Percentiles rank a stretch among this genome's conserved stretches.
Conservation (phyloP, 202 grass and related monocot genomes). For the Setaria viridis region DNA sequence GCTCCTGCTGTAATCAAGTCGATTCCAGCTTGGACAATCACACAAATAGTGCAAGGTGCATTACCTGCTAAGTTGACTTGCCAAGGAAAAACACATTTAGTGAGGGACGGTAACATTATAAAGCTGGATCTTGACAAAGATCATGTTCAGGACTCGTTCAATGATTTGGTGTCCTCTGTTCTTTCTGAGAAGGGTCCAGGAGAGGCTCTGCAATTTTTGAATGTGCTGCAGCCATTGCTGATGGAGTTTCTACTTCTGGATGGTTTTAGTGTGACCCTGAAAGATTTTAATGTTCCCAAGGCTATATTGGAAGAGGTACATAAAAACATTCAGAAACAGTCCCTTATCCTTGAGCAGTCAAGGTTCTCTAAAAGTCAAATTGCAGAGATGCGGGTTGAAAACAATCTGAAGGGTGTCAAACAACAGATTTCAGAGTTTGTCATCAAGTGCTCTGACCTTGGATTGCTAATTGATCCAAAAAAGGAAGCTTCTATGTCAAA, state of each 20-base stretch:
- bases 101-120: constrained; percentile 57
- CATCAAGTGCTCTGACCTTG: constrained; percentile 59
- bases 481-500: constrained; percentile 71
- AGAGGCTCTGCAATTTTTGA: constrained; percentile 74
- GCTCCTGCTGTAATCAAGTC: constrained; percentile 67
- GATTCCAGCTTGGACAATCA: constrained; percentile 57
- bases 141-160: constrained; percentile 60
- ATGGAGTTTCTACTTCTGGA: constrained; percentile 85
- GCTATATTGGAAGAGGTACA: constrained; percentile 56
- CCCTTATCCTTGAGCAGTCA: constrained; percentile 60
- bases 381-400: constrained; percentile 72
- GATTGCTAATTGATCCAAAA: constrained; percentile 72
- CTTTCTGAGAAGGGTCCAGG: constrained; percentile 63
- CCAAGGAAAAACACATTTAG: constrained; percentile 56
- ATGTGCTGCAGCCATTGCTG: constrained; percentile 78
- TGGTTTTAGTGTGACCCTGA: constrained; percentile 78
- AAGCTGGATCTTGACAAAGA: constrained; percentile 71
- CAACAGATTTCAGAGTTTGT: constrained; percentile 69
- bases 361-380: constrained; percentile 58
- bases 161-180: constrained; percentile 70
- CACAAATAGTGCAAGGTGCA: constrained; percentile 77
- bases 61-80: constrained; percentile 64
- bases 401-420: constrained; percentile 68
- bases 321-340: constrained; percentile 57
- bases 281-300: constrained; percentile 76